Evolutionary conservation across 2,329 filamentous ascomycete species (phyloP).

Genomic region (Trichoderma gracile): DNA sequence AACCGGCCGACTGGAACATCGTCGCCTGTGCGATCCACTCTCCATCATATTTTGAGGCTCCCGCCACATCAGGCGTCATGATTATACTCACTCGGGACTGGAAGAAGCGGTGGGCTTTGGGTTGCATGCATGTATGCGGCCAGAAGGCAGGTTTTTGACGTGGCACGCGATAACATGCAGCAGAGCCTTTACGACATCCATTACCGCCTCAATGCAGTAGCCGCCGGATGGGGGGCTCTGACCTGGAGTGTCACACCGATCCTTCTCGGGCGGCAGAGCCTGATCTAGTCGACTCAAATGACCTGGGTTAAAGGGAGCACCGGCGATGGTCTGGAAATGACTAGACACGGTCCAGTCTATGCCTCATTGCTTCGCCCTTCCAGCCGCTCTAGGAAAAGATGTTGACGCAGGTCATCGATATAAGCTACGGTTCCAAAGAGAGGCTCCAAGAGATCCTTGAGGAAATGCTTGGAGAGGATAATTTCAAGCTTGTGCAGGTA

Average conservation of each 20-base stretch:
- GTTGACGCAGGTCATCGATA: conserved; percentile 15
- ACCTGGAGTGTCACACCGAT: no score
- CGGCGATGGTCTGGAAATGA: not conserved
- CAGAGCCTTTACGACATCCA: no score
- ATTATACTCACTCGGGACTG: not conserved
- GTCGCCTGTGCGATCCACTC: no score
- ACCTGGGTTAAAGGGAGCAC: not conserved
- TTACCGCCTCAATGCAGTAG: no score
- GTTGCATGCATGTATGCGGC: no score
- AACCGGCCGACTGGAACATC: no score
- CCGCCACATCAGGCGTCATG: not conserved
- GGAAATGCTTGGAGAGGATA: conserved; percentile 3
- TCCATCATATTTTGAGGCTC: no score
- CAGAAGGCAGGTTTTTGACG: no score
- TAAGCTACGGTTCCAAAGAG: conserved; percentile 15
- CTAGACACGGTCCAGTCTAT: not conserved
- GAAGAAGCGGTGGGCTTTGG: not conserved
- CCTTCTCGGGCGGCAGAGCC: not conserved
- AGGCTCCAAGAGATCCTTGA: conserved; percentile 16
- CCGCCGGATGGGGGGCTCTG: no score
- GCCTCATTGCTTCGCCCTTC: not conserved
- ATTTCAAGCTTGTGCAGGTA: conserved; percentile 16
- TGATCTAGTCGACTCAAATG: not conserved
- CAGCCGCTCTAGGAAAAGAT: not conserved
- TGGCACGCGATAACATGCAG: no score